Conservation (phyloP, 192 early-diverging fungal genomes). For the Entomortierella parvispora region DNA sequence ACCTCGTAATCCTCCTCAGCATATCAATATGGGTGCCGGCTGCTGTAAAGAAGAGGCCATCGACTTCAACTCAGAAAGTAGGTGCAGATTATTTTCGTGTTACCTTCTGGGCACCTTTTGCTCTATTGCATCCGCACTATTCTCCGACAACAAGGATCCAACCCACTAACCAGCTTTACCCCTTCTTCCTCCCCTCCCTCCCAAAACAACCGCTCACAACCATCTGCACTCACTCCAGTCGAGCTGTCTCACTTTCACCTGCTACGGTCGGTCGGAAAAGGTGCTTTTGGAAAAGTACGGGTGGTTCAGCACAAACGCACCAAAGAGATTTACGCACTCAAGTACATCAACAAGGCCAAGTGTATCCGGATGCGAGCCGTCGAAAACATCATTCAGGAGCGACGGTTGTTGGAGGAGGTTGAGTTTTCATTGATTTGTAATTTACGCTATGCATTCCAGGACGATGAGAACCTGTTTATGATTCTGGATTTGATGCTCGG, state of each 20-base stretch:
- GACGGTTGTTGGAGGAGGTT: slow-evolving; percentile 87
- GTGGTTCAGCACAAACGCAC: slow-evolving; percentile 90
- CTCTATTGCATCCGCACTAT: no score
- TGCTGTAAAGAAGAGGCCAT: no score
- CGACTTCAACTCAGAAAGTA: no score
- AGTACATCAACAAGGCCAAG: slow-evolving; percentile 96
- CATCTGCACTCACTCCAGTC: slow-evolving; percentile 56
- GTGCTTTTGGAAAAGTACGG: slow-evolving; percentile 96
- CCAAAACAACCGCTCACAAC: no score
- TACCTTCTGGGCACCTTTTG: no score
- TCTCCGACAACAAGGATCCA: no score
- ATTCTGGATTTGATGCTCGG: slow-evolving; percentile 95
- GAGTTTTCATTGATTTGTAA: slow-evolving; percentile 89
- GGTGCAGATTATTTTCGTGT: no score
- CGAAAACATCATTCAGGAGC: slow-evolving; percentile 91
- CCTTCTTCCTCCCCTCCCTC: no score
- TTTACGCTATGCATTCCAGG: slow-evolving; percentile 95
- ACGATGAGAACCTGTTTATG: slow-evolving; percentile 94
- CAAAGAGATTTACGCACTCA: slow-evolving; percentile 88
- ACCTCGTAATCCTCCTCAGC: no score
- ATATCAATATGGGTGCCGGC: no score
- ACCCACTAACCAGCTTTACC: no score
- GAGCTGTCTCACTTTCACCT: slow-evolving; percentile 92
- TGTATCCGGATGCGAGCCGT: slow-evolving; percentile 89
- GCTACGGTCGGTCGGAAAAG: slow-evolving; percentile 90